Percentiles rank a stretch among this genome's conserved stretches.
phyloP scores from a whole-genome alignment of 352 stramenopile genomes.

The Pythium folliculosum region DNA sequence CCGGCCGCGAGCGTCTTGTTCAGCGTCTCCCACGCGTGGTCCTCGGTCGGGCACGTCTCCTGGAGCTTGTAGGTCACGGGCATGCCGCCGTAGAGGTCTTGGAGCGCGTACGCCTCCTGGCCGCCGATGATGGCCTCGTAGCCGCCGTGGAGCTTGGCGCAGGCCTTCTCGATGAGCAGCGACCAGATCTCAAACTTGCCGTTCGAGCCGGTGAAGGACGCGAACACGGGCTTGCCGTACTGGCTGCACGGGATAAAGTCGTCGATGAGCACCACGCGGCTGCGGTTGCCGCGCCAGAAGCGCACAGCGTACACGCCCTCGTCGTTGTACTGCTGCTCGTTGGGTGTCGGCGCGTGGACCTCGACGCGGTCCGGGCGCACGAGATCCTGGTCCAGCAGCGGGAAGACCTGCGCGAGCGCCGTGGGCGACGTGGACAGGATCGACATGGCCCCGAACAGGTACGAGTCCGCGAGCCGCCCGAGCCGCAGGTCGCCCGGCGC shows the following conservation, averaged over 20 bases:
- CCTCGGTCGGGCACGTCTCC: slow-evolving; percentile 59
- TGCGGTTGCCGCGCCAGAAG: slow-evolving; percentile 85
- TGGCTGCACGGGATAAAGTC: slow-evolving; percentile 86
- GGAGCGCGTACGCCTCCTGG: slow-evolving; percentile 72
- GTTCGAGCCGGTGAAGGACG: slow-evolving; percentile 78
- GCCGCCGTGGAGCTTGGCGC: slow-evolving; percentile 91
- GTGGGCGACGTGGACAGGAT: slow-evolving; percentile 80
- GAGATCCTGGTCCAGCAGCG: slow-evolving; percentile 62
- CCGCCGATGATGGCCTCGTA: slow-evolving; percentile 91
- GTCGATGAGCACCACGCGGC: slow-evolving; percentile 78
- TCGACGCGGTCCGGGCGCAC: slow-evolving; percentile 63
- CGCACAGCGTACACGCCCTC: slow-evolving; percentile 86
- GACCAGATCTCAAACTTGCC: slow-evolving; percentile 93
- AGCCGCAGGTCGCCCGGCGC: slow-evolving; percentile 59
- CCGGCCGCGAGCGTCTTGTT: slow-evolving; percentile 48
- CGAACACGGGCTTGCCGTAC: slow-evolving; percentile 84
- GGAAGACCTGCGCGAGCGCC: slow-evolving; percentile 73
- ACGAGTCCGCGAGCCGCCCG: slow-evolving; percentile 71
- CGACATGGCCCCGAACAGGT: slow-evolving; percentile 81
- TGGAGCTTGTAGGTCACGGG: slow-evolving; percentile 68
- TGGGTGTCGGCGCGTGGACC: slow-evolving; percentile 45
- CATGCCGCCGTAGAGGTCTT: slow-evolving; percentile 80
- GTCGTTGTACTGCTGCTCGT: slow-evolving; percentile 88
- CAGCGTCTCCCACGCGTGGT: slow-evolving; percentile 57
- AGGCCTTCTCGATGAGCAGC: slow-evolving; percentile 94